These are phyloP conservation scores for Phaeosphaeriaceae sp. DNA, from an alignment of 2,329 filamentous ascomycete species.

Conservation along the genomic window DNA sequence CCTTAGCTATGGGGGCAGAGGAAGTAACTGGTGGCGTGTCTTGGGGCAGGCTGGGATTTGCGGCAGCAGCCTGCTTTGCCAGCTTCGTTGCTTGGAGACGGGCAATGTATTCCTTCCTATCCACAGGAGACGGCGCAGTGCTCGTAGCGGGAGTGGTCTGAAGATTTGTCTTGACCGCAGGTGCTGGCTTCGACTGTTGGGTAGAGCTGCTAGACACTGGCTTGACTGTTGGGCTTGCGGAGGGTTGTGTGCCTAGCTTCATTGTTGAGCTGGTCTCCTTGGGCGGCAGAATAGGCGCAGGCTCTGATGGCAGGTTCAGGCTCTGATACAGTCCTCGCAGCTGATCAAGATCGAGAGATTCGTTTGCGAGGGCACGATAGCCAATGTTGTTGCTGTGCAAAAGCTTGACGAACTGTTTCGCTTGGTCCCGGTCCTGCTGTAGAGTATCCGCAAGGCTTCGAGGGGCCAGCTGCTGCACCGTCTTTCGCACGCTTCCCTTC, in stretches of 20 bases:
- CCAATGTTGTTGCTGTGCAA: conserved; percentile 68
- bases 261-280: conserved; percentile 13
- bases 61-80: conserved; percentile 50
- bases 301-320: conserved; percentile 36
- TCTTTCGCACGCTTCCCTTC: conserved; percentile 5
- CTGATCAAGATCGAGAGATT: conserved; percentile 34
- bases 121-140: conserved; percentile 53
- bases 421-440: conserved; percentile 38
- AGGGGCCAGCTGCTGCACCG: conserved; percentile 6
- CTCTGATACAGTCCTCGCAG: conserved; percentile 37
- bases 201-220: conserved; percentile 8
- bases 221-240: conserved; percentile 4
- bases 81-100: conserved; percentile 77
- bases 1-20: conserved; percentile 13
- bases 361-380: conserved; percentile 68
- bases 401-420: conserved; percentile 46
- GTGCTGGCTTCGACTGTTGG: conserved; percentile 16
- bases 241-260: conserved; percentile 6
- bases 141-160: conserved; percentile 14
- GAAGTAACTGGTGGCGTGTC: conserved; percentile 24
- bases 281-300: conserved; percentile 31
- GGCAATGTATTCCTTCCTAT: conserved; percentile 79
- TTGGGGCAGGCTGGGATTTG: conserved; percentile 30
- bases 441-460: conserved; percentile 16
- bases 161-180: conserved; percentile 31